These are phyloP conservation scores for Athelia sp. DNA, from an alignment of 1,284 basidiomycete genomes.

Conservation along the genomic window DNA sequence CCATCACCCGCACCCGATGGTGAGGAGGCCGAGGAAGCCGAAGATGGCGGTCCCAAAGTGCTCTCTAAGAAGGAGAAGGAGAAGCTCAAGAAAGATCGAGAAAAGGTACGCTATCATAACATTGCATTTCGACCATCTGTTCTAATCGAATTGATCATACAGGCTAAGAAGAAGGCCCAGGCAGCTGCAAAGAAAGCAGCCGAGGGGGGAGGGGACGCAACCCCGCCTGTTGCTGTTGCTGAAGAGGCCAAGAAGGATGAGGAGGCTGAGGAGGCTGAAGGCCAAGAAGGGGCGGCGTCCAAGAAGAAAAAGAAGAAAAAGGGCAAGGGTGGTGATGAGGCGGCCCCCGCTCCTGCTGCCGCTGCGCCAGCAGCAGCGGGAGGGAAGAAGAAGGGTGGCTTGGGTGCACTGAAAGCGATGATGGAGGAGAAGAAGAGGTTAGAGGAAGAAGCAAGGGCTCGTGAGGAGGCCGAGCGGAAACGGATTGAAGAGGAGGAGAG, in stretches of 20 bases:
- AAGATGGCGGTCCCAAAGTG: constrained; percentile 51
- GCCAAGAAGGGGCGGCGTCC: constrained; percentile 52
- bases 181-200: constrained; percentile 79
- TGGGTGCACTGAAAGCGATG: constrained; percentile 73
- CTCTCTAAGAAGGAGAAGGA: constrained; percentile 92
- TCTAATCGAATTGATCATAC: constrained; percentile 9
- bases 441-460: constrained; percentile 72
- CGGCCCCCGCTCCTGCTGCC: constrained; percentile 36
- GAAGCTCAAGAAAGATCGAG: constrained; percentile 89
- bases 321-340: constrained; percentile 74
- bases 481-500: constrained; percentile 85
- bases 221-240: constrained; percentile 17
- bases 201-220: constrained; percentile 25
- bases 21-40: constrained; percentile 31
- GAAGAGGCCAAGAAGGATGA: constrained; percentile 26
- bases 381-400: constrained; percentile 71
- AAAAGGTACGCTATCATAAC: constrained; percentile 63
- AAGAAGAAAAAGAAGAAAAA: constrained; percentile 93
- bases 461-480: constrained; percentile 70
- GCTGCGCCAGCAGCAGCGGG: constrained; percentile 33
- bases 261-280: constrained; percentile 47
- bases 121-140: constrained; percentile 1
- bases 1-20: constrained; percentile 17
- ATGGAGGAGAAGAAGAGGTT: constrained; percentile 87
- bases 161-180: constrained; percentile 96